Base-by-base conservation (phyloP, 306 rosid species). In the Glycine latifolia region DNA sequence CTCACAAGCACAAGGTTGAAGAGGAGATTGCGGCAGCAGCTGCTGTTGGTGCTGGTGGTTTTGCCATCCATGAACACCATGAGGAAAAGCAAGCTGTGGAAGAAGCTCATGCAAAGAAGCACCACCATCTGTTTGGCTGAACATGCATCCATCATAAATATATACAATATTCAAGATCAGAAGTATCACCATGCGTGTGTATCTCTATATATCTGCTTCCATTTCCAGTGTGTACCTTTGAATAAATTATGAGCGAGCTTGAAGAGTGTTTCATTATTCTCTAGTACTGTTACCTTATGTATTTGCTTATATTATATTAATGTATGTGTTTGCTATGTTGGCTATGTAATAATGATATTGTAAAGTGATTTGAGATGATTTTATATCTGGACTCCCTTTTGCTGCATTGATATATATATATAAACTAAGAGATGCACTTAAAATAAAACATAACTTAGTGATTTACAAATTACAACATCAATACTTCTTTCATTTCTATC, bases 51-150 rank as follows among this genome's bases (percentile, higher is more conserved):
- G 75, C 89, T 0, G 97, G 92, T 12, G 94, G 97, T 11, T 91
- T 53, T 58, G 94, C 81, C 66, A 86, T 91, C 85, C 97, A 93
- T 53, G 97, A 93, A 85, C 92, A 85, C 12, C 94, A 89, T 56
- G 93, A 90, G 46, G 91, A 90, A 84, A 87, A 90, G 79, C 91
- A 91, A 73, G 46, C 90, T 5, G 79, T 87, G 84, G 89, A 87
- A 43, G 92, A 91, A 77, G 81, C 88, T 72, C 92, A 88, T 13
- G 94, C 88, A 75, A 91, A 90, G 84, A 88, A 89, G 78, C 89
- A 93, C 16, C 94, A 85, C 81, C 97, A 93, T 76, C 89, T 87
- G 41, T 86, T 90, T 33, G 86, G 89, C 31, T 86, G 53, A 13
- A 20, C 20, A 20, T 20, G 20, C 20, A 20, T 20, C 20, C 20